Evolutionary conservation across 2,329 filamentous ascomycete species (phyloP).

Genomic region (Ceratocystis papillata): DNA sequence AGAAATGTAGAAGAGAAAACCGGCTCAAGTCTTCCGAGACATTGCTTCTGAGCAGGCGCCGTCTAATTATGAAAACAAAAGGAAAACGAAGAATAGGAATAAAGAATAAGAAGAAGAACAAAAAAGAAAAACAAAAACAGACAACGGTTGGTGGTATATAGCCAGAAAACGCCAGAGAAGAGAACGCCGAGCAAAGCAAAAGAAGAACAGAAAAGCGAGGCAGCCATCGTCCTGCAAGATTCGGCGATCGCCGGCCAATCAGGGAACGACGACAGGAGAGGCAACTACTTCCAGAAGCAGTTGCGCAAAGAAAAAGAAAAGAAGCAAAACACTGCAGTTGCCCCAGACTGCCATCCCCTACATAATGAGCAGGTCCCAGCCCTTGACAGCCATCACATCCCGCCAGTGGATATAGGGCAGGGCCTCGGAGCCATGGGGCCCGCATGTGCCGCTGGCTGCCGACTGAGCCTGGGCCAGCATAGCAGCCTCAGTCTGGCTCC

Average conservation of each 20-base stretch:
- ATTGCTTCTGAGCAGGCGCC: slow-evolving; percentile 2
- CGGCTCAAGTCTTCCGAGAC: slow-evolving; percentile 10
- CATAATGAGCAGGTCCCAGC: slow-evolving; percentile 88
- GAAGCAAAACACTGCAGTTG: slow-evolving; percentile 18
- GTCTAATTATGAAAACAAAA: slow-evolving; percentile 15
- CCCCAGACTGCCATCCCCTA: slow-evolving; percentile 35
- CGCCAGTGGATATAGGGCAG: slow-evolving; percentile 79
- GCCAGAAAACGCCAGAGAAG: slow-evolving; percentile 19
- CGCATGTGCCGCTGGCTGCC: slow-evolving; percentile 29
- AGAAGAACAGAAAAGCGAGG: slow-evolving; percentile 12
- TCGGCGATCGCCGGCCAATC: neutral
- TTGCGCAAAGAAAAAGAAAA: slow-evolving; percentile 25
- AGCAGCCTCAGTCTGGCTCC: slow-evolving; percentile 61
- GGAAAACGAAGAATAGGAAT: neutral
- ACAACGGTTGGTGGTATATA: slow-evolving; percentile 12
- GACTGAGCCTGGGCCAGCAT: slow-evolving; percentile 33
- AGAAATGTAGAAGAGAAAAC: neutral
- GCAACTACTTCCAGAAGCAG: neutral
- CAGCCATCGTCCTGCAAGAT: neutral
- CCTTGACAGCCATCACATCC: slow-evolving; percentile 82
- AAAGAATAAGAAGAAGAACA: neutral
- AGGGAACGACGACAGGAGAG: slow-evolving; percentile 1
- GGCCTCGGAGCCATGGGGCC: slow-evolving; percentile 32
- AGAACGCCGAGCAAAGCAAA: slow-evolving; percentile 17
- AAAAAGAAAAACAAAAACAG: neutral